Conservation (phyloP, 2,329 filamentous ascomycete species). For the Dothistroma septosporum region DNA sequence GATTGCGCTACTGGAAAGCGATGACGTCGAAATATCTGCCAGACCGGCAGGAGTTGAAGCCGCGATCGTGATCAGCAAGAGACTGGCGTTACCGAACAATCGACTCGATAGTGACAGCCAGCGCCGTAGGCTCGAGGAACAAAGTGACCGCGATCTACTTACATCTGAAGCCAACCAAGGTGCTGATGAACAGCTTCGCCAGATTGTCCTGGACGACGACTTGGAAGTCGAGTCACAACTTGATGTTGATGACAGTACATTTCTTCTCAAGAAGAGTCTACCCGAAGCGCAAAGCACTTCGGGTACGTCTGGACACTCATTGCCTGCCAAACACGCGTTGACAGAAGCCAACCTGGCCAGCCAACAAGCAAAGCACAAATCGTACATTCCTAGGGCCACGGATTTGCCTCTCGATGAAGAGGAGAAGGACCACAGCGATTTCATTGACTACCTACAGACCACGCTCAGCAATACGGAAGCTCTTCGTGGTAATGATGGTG, state of each 20-base stretch:
- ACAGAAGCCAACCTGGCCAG: slow-evolving; percentile 34
- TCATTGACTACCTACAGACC: slow-evolving; percentile 24
- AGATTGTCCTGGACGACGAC: not conserved
- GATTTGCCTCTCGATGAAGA: slow-evolving; percentile 33
- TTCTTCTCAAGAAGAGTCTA: not conserved
- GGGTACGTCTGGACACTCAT: not conserved
- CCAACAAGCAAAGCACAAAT: slow-evolving; percentile 28
- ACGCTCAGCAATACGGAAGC: not conserved
- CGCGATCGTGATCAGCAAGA: not conserved
- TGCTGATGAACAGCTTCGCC: slow-evolving; percentile 6
- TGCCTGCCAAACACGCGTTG: slow-evolving; percentile 17
- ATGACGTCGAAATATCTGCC: not conserved
- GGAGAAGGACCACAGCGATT: slow-evolving; percentile 28
- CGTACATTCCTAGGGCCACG: slow-evolving; percentile 20
- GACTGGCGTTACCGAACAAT: not conserved
- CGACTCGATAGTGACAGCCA: not conserved
- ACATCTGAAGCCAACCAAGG: slow-evolving; percentile 6
- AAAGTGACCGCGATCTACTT: not conserved
- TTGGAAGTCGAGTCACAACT: not conserved
- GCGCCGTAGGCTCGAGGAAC: not conserved
- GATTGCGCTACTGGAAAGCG: not conserved
- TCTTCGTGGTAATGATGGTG: slow-evolving; percentile 2
- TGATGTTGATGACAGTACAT: not conserved
- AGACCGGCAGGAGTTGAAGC: not conserved
- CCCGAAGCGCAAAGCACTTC: not conserved